Conservation (phyloP, 2,329 filamentous ascomycete genomes). For the Aspergillus pseudoglaucus region DNA sequence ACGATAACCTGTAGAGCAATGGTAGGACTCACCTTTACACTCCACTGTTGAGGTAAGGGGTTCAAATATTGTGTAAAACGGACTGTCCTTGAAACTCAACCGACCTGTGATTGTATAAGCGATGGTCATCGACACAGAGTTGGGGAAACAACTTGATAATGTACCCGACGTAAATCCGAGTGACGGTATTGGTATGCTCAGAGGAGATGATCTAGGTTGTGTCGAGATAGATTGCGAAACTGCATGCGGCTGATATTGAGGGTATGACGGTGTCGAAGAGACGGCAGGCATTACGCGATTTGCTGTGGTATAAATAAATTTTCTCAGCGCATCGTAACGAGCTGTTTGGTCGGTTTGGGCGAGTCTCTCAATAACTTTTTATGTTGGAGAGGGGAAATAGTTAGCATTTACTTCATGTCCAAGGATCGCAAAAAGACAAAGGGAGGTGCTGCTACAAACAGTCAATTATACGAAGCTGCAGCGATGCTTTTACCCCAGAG, state of each 20-base stretch:
- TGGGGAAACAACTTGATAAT: conserved; percentile 3
- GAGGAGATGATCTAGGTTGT: conserved; percentile 20
- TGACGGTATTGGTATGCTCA: conserved; percentile 26
- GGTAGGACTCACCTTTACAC: conserved; percentile 60
- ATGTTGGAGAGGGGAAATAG: not conserved
- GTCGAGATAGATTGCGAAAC: conserved; percentile 17
- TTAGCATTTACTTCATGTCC: not conserved
- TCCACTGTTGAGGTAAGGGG: conserved; percentile 59
- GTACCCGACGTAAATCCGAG: conserved; percentile 24
- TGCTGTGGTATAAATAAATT: conserved; percentile 25
- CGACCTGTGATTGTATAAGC: conserved; percentile 37
- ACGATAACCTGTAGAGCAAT: not conserved
- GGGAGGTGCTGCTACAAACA: conserved; percentile 52
- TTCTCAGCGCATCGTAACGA: conserved; percentile 26
- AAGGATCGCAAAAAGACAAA: conserved; percentile 4
- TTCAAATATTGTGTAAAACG: conserved; percentile 70
- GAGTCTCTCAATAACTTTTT: conserved; percentile 23
- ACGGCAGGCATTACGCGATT: conserved; percentile 21
- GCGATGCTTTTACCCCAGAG: conserved; percentile 75
- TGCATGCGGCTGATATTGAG: conserved; percentile 21
- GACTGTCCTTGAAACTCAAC: conserved; percentile 65
- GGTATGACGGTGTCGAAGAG: conserved; percentile 17
- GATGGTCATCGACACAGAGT: conserved; percentile 1
- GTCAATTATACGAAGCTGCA: conserved; percentile 70
- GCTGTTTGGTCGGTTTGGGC: conserved; percentile 17